Conservation (phyloP, 345 rosid genomes). For the Eucalyptus globulus region DNA sequence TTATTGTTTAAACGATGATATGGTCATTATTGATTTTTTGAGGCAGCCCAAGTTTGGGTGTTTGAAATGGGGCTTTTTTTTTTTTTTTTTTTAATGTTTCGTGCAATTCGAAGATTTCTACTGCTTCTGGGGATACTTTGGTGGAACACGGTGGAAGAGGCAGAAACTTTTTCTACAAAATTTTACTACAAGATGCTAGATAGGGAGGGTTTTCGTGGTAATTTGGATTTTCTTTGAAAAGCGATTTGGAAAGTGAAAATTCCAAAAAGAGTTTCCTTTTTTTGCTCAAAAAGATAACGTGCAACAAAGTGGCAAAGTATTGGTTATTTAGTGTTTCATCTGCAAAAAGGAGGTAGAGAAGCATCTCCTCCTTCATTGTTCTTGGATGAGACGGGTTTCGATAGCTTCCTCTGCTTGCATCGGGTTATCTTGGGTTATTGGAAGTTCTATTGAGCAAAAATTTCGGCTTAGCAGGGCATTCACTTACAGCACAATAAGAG, state of each 20-base stretch:
- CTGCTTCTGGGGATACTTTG: too few species aligned
- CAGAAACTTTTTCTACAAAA: too few species aligned
- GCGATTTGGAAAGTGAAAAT: neutral
- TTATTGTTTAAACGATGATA: too few species aligned
- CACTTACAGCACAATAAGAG: neutral
- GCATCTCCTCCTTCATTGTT: neutral
- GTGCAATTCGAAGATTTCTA: too few species aligned
- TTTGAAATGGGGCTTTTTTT: too few species aligned
- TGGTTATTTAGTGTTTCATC: neutral
- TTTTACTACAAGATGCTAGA: neutral
- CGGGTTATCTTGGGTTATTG: neutral
- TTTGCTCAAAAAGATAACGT: rapidly evolving
- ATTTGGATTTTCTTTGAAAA: neutral
- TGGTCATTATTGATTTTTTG: too few species aligned
- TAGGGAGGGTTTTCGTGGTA: neutral
- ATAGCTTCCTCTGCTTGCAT: neutral
- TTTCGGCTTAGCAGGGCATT: neutral
- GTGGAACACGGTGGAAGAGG: too few species aligned
- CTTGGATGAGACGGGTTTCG: neutral
- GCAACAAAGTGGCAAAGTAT: neutral
- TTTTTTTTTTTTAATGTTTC: too few species aligned
- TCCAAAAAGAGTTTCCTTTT: neutral
- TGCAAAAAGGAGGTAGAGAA: neutral
- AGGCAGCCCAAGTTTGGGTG: too few species aligned
- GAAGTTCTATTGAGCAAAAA: neutral